Evolutionary conservation across 768 basidiomycete genomes (phyloP).

Genomic region (Paxillus involutus): DNA sequence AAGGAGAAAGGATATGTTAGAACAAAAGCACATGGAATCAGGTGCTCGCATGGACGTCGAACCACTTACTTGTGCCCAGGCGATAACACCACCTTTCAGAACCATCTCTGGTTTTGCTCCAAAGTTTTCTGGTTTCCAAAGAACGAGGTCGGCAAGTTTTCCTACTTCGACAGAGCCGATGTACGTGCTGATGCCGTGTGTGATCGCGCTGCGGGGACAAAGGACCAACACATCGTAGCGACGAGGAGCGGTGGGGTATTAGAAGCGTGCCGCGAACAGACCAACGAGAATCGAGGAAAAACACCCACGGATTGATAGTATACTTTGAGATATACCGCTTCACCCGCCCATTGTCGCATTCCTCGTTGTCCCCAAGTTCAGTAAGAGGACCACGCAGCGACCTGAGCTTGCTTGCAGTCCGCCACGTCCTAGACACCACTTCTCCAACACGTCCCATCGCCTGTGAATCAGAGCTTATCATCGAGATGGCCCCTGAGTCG

Average conservation of each 20-base stretch:
- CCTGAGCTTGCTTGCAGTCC: slow-evolving; percentile 95
- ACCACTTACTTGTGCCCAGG: slow-evolving; percentile 73
- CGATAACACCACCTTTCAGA: slow-evolving; percentile 92
- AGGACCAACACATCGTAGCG: neutral
- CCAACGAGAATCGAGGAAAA: neutral
- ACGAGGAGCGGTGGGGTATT: neutral
- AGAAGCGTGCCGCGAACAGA: neutral
- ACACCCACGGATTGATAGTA: slow-evolving; percentile 90
- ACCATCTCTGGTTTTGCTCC: slow-evolving; percentile 93
- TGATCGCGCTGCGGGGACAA: slow-evolving; percentile 66
- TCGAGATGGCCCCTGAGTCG: slow-evolving; percentile 90
- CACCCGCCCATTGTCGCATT: slow-evolving; percentile 79
- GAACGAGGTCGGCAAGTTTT: slow-evolving; percentile 88
- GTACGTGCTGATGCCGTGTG: slow-evolving; percentile 86
- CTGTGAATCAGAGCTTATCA: slow-evolving; percentile 96
- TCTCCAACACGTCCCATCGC: slow-evolving; percentile 99
- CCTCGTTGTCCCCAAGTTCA: slow-evolving; percentile 46
- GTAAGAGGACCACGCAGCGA: slow-evolving; percentile 72
- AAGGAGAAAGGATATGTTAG: no score
- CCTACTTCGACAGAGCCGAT: slow-evolving; percentile 84
- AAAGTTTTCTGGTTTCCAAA: slow-evolving; percentile 95
- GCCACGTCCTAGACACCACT: slow-evolving; percentile 90
- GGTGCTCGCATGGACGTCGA: neutral
- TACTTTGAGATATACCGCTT: slow-evolving; percentile 97
- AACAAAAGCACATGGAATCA: neutral